Percentiles rank a stretch among this genome's conserved stretches.
These are phyloP conservation scores for Triglochin maritima DNA, from an alignment of 106 monocot genomes.

Conservation along the genomic window DNA sequence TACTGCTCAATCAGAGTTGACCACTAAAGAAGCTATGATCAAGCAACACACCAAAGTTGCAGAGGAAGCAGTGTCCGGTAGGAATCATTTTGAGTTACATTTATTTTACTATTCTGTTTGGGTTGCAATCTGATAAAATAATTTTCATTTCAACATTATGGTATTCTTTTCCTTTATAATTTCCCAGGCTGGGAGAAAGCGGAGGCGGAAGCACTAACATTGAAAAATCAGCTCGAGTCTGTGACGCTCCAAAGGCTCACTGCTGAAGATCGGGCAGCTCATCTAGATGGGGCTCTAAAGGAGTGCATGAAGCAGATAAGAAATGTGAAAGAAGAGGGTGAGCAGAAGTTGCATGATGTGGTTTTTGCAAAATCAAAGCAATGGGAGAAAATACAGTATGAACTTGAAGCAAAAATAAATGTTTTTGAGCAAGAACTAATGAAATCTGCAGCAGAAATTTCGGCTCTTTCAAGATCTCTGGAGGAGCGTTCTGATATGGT, in stretches of 20 bases:
- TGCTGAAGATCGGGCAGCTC: slow-evolving; percentile 38
- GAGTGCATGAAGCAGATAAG: slow-evolving; percentile 59
- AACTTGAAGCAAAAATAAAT: slow-evolving; percentile 34
- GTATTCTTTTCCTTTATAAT: background rate
- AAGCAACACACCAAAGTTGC: slow-evolving; percentile 34
- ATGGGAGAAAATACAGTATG: slow-evolving; percentile 27
- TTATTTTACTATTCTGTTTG: too few relatives aligned
- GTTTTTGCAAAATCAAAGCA: slow-evolving; percentile 49
- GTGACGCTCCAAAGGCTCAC: slow-evolving; percentile 34
- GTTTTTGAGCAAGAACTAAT: slow-evolving; percentile 35
- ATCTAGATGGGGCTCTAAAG: slow-evolving; percentile 55
- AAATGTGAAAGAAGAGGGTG: slow-evolving; percentile 48
- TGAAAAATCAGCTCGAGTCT: slow-evolving; percentile 48
- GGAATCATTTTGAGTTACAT: background rate
- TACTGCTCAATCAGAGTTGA: slow-evolving; percentile 10
- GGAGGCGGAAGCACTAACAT: slow-evolving; percentile 42
- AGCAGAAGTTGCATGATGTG: slow-evolving; percentile 47
- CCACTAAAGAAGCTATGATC: slow-evolving; percentile 10
- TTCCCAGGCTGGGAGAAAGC: slow-evolving; percentile 55
- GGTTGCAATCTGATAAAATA: background rate
- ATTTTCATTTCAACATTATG: background rate
- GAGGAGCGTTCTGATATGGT: slow-evolving; percentile 40
- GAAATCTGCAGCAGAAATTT: slow-evolving; percentile 38
- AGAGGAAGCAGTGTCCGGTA: slow-evolving; percentile 36
- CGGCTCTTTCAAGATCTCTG: slow-evolving; percentile 43